phyloP scores from a whole-genome alignment of 805 yeast species.

The Metschnikowia anglica region DNA sequence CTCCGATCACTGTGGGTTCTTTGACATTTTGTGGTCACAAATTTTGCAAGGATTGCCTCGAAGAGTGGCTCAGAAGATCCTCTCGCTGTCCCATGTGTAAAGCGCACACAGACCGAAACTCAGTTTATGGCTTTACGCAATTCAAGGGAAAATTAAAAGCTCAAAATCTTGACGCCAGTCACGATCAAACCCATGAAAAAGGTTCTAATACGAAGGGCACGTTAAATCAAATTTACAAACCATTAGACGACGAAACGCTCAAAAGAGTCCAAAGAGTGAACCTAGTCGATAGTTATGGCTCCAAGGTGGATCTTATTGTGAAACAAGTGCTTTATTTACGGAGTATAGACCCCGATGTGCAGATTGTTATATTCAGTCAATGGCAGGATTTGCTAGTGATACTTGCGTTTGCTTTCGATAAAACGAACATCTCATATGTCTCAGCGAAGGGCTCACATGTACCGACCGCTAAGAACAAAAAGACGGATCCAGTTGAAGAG shows the following conservation, averaged over 20 bases:
- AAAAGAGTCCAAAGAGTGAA: constrained; percentile 42
- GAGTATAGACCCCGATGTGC: constrained; percentile 57
- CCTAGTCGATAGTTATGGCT: constrained; percentile 57
- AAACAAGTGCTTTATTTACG: constrained; percentile 68
- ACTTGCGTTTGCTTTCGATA: constrained; percentile 61
- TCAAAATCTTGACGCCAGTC: constrained; percentile 36
- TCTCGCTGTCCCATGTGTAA: constrained; percentile 83
- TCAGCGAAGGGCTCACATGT: constrained; percentile 48
- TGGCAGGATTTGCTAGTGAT: constrained; percentile 75
- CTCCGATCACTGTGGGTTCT: constrained; percentile 68
- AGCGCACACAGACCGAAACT: constrained; percentile 42
- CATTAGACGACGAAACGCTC: constrained; percentile 42
- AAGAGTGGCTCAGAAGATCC: constrained; percentile 63
- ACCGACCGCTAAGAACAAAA: constrained; percentile 2
- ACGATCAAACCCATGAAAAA: constrained; percentile 1
- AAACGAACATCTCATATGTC: constrained; percentile 55
- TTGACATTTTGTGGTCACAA: constrained; percentile 90
- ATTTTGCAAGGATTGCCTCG: constrained; percentile 80
- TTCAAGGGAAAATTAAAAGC: constrained; percentile 53
- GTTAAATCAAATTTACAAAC: constrained; percentile 38
- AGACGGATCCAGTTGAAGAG: constrained; percentile 39
- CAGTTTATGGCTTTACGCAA: constrained; percentile 69
- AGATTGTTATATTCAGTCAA: constrained; percentile 86
- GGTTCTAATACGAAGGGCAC: constrained; percentile 2
- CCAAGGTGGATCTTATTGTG: constrained; percentile 82